These are phyloP conservation scores for Hirsutella rhossiliensis DNA, from an alignment of 2,329 filamentous ascomycete species.

Conservation along the genomic window DNA sequence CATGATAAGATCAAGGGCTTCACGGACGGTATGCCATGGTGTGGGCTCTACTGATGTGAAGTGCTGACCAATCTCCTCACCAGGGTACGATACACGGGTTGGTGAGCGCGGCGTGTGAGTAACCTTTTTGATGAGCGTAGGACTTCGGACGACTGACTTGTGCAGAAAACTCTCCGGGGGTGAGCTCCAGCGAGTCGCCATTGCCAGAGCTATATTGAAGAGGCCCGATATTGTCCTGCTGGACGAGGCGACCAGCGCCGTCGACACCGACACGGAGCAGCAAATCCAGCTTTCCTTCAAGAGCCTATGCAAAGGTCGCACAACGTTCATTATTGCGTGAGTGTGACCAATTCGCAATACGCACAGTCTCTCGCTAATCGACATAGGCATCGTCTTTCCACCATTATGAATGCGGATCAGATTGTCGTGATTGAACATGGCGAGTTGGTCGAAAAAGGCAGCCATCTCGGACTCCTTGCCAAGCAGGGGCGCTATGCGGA, in stretches of 20 bases:
- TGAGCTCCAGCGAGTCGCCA: slow-evolving; percentile 54
- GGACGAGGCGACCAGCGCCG: slow-evolving; percentile 68
- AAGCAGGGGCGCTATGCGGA: slow-evolving; percentile 50
- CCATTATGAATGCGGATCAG: slow-evolving; percentile 56
- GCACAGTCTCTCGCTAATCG: slow-evolving; percentile 3
- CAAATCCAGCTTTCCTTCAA: slow-evolving; percentile 52
- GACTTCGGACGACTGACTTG: not conserved
- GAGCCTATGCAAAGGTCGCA: slow-evolving; percentile 46
- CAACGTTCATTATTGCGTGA: slow-evolving; percentile 55
- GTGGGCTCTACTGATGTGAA: not conserved
- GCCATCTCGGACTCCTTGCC: slow-evolving; percentile 44
- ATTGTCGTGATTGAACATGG: slow-evolving; percentile 56
- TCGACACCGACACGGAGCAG: slow-evolving; percentile 58
- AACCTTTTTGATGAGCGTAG: not conserved
- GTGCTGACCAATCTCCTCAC: not conserved
- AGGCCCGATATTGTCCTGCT: slow-evolving; percentile 64
- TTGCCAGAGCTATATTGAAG: slow-evolving; percentile 61
- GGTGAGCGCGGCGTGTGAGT: slow-evolving; percentile 37
- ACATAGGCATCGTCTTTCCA: slow-evolving; percentile 52
- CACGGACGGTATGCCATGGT: slow-evolving; percentile 26
- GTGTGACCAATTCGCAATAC: slow-evolving; percentile 7
- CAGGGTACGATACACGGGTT: slow-evolving; percentile 36
- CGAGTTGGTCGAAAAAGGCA: slow-evolving; percentile 50
- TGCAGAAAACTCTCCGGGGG: slow-evolving; percentile 50
- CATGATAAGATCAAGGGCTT: slow-evolving; percentile 46